phyloP scores from a whole-genome alignment of 1,284 basidiomycete genomes.

The Vanrija pseudolonga region DNA sequence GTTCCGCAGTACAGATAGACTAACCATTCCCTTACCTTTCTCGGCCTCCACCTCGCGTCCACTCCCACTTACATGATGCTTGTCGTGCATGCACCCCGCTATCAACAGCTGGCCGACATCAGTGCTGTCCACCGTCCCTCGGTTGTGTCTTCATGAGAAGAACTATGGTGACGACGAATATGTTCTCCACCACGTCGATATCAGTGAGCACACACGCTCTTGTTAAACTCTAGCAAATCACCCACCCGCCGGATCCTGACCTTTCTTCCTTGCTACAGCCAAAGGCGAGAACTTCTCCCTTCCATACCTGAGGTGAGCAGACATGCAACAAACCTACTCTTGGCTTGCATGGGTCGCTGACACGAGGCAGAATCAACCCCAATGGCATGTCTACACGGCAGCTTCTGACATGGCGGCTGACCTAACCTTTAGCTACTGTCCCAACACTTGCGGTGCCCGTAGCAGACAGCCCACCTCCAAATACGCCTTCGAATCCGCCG shows the following conservation, averaged over 20 bases:
- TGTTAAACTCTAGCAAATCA: too few relatives aligned
- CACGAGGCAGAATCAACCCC: too few relatives aligned
- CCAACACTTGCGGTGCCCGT: conserved; percentile 75
- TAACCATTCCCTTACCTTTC: background rate
- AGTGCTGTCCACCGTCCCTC: conserved; percentile 49
- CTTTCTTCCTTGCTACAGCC: conserved; percentile 22
- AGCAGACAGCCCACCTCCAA: too few relatives aligned
- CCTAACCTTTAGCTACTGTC: conserved; percentile 59
- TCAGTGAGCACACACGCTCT: conserved; percentile 30
- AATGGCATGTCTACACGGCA: too few relatives aligned
- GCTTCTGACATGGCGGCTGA: too few relatives aligned
- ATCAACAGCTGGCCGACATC: conserved; percentile 41
- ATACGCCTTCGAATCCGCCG: conserved; percentile 35
- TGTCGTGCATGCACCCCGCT: background rate
- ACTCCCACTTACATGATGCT: background rate
- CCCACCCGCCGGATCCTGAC: background rate
- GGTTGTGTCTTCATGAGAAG: conserved; percentile 49
- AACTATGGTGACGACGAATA: conserved; percentile 49
- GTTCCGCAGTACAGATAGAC: background rate
- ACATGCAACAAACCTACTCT: too few relatives aligned
- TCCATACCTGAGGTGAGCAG: conserved; percentile 45
- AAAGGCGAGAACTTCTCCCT: conserved; percentile 52
- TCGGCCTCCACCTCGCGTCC: background rate
- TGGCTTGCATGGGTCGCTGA: too few relatives aligned
- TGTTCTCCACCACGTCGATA: conserved; percentile 43